A percentile compares a stretch with the other conserved stretches of the same genome.
Conservation (phyloP, 331 rosid genomes). For the Malus hybrid region DNA sequence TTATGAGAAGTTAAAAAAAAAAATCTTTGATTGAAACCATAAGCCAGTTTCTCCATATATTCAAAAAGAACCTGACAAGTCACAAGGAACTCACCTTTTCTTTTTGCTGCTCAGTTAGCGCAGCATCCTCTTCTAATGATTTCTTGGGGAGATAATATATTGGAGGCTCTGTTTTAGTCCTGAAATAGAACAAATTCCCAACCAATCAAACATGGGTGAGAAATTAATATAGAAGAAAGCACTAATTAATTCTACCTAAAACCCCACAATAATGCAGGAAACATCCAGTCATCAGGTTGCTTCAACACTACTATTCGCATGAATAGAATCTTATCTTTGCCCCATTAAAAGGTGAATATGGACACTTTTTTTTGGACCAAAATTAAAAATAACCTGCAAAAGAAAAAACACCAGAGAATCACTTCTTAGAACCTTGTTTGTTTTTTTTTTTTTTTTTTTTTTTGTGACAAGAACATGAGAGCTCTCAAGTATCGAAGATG, state of each 20-base stretch:
- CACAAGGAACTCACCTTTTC: conserved; percentile 49
- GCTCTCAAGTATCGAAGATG: conserved; percentile 8
- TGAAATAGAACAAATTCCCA: conserved; percentile 28
- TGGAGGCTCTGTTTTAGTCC: conserved; percentile 84
- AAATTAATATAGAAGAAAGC: neutral
- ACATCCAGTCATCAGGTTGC: conserved; percentile 50
- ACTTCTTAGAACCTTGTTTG: neutral
- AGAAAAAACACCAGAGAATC: neutral
- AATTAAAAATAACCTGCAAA: conserved; percentile 95
- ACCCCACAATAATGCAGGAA: conserved; percentile 40
- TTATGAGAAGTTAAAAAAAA: neutral
- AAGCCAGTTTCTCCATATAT: neutral
- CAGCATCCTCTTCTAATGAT: conserved; percentile 55
- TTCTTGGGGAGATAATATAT: conserved; percentile 75
- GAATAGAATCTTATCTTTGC: conserved; percentile 98
- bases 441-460: neutral
- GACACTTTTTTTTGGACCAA: conserved; percentile 99
- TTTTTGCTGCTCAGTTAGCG: conserved; percentile 45
- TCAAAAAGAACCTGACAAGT: neutral
- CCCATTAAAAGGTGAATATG: conserved; percentile 97
- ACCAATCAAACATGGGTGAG: conserved; percentile 15
- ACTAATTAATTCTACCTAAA: conserved; percentile 32
- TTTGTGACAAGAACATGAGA: conserved; percentile 13
- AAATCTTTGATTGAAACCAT: neutral
- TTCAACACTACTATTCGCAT: conserved; percentile 61